Conservation (phyloP, 2,329 filamentous ascomycete species). For the Pyrenophora seminiperda region DNA sequence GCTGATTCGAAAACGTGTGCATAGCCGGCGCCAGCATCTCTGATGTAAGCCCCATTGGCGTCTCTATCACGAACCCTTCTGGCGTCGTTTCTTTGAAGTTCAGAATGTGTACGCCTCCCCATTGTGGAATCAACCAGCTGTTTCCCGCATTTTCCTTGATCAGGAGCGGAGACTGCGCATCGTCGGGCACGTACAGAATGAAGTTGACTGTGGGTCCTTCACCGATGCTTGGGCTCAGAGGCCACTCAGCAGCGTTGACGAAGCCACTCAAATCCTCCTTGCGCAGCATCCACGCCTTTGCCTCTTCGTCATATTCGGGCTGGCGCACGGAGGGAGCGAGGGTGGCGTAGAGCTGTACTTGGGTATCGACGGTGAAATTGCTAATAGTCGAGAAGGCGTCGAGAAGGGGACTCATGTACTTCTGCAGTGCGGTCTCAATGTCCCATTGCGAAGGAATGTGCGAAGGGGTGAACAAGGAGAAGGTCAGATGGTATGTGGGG, state of each 20-base stretch:
- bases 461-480: constrained; percentile 88
- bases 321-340: constrained; percentile 66
- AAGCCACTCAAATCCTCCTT: constrained; percentile 92
- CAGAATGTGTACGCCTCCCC: constrained; percentile 79
- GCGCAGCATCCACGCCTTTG: constrained; percentile 70
- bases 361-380: constrained; percentile 94
- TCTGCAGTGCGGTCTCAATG: constrained; percentile 77
- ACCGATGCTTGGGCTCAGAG: constrained; percentile 90
- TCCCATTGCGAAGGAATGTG: constrained; percentile 86
- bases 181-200: constrained; percentile 83
- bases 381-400: constrained; percentile 80
- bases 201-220: constrained; percentile 95
- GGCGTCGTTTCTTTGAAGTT: constrained; percentile 54
- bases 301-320: constrained; percentile 59
- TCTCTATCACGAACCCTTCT: constrained; percentile 19
- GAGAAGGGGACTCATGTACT: constrained; percentile 82
- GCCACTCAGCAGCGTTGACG: constrained; percentile 98
- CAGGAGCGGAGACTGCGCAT: constrained; percentile 64
- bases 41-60: constrained; percentile 60
- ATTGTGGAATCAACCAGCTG: constrained; percentile 95
- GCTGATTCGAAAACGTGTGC: constrained; percentile 87
- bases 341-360: constrained; percentile 88
- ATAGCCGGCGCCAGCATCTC: constrained; percentile 77
- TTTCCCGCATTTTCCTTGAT: constrained; percentile 66
- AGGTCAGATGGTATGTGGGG: constrained; percentile 91